Conservation (phyloP, 2,329 filamentous ascomycete species). For the Claviceps digitariae region DNA sequence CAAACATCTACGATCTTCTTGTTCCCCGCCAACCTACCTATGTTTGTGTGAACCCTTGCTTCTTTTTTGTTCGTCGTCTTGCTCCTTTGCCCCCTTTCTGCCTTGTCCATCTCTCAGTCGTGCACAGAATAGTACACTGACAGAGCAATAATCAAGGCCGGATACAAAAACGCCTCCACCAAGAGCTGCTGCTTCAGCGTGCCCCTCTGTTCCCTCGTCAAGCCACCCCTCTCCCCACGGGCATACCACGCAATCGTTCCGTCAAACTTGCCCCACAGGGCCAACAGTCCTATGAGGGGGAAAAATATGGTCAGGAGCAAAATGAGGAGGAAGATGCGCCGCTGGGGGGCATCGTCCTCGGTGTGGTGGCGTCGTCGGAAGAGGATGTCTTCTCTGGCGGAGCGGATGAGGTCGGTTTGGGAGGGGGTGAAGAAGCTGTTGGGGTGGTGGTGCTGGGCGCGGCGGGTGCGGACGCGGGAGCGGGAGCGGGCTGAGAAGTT, state of each 20-base stretch:
- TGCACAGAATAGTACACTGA: slow-evolving; percentile 18
- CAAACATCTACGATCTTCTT: background rate
- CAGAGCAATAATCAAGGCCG: slow-evolving; percentile 18
- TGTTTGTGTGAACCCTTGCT: background rate
- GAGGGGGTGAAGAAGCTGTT: slow-evolving; percentile 16
- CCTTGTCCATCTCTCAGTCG: background rate
- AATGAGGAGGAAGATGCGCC: slow-evolving; percentile 25
- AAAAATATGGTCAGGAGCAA: slow-evolving; percentile 25
- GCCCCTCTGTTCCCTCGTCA: slow-evolving; percentile 20
- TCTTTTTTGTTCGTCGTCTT: background rate
- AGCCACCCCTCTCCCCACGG: slow-evolving; percentile 26
- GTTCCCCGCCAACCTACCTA: background rate
- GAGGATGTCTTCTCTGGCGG: slow-evolving; percentile 17
- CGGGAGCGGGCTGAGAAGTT: slow-evolving; percentile 13
- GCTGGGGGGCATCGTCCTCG: slow-evolving; percentile 18
- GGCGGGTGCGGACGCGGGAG: background rate
- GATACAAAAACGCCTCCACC: slow-evolving; percentile 20
- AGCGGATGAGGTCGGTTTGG: slow-evolving; percentile 18
- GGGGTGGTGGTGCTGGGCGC: slow-evolving; percentile 1
- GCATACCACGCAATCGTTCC: slow-evolving; percentile 35
- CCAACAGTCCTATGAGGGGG: slow-evolving; percentile 33
- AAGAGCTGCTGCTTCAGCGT: slow-evolving; percentile 24
- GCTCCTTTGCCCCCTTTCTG: no score
- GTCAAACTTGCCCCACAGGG: slow-evolving; percentile 31
- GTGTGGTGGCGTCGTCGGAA: slow-evolving; percentile 15